Conservation (phyloP, 768 basidiomycete genomes). For the Boletus fagicola region DNA sequence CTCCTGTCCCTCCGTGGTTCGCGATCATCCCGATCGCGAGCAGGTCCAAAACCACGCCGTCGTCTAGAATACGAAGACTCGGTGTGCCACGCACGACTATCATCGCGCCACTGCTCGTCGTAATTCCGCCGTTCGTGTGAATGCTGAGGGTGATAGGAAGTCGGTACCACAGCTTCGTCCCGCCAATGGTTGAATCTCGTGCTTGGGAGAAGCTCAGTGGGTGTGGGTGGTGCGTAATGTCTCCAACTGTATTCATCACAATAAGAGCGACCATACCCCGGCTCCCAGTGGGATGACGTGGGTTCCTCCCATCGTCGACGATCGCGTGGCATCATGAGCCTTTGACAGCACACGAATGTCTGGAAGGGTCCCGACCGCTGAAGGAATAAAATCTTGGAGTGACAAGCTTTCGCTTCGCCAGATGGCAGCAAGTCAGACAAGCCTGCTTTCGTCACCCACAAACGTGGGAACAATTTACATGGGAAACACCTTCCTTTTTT, state of each 20-base stretch:
- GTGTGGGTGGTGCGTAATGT: conserved; percentile 8
- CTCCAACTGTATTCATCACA: conserved; percentile 9
- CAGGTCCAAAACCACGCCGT: conserved; percentile 3
- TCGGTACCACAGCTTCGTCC: conserved; percentile 8
- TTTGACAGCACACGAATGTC: conserved; percentile 8
- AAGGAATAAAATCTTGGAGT: conserved; percentile 19
- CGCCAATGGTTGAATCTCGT: conserved; percentile 26
- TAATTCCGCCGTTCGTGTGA: conserved; percentile 4
- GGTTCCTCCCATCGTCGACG: conserved; percentile 14
- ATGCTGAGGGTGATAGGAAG: conserved; percentile 5
- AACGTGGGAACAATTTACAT: neutral
- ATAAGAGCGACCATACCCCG: conserved; percentile 2
- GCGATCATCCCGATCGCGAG: conserved; percentile 5
- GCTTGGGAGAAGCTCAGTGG: neutral
- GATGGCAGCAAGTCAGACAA: neutral
- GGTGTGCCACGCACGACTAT: conserved; percentile 6
- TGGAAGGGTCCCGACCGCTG: conserved; percentile 3
- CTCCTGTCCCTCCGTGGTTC: conserved; percentile 7
- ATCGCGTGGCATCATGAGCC: conserved; percentile 16
- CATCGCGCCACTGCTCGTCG: conserved; percentile 14
- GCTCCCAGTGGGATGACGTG: conserved; percentile 6
- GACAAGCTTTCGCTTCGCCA: neutral
- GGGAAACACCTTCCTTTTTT: neutral
- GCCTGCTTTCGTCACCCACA: neutral
- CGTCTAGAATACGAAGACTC: conserved; percentile 15